These are phyloP conservation scores for Hypoxylon fuscum DNA, from an alignment of 495 filamentous ascomycete species.

Conservation along the genomic window DNA sequence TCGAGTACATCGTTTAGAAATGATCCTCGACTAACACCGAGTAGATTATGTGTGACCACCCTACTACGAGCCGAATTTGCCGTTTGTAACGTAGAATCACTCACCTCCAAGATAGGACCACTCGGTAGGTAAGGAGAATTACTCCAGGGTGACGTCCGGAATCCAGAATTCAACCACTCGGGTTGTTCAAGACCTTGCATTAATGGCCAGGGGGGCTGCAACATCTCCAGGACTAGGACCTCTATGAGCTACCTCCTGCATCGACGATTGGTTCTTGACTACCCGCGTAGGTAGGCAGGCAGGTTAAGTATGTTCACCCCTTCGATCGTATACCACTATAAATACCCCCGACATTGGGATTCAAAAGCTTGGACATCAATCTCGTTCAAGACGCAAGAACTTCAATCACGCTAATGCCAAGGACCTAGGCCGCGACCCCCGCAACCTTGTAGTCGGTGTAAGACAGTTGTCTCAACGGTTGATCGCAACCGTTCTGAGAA, in stretches of 20 bases:
- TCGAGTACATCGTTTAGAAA: neutral
- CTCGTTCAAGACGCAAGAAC: neutral
- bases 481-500: neutral
- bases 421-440: neutral
- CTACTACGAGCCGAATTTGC: neutral
- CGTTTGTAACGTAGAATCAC: too few relatives aligned
- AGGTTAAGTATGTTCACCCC: too few relatives aligned
- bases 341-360: too few relatives aligned
- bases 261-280: too few relatives aligned
- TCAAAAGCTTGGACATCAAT: too few relatives aligned
- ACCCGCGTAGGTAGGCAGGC: too few relatives aligned
- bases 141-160: too few relatives aligned
- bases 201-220: constrained; percentile 1
- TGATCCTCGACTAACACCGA: constrained; percentile 8
- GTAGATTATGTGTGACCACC: constrained; percentile 4
- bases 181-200: neutral
- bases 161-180: constrained; percentile 7
- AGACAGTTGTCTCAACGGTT: neutral
- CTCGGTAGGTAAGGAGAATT: too few relatives aligned
- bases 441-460: neutral
- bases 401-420: neutral
- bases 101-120: too few relatives aligned
- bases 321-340: too few relatives aligned
- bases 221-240: neutral
- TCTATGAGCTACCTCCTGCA: neutral